A percentile compares a stretch with the other conserved stretches of the same genome.
Evolutionary conservation across 2,329 filamentous ascomycete species (phyloP).

Genomic region (Fonsecaea monophora): DNA sequence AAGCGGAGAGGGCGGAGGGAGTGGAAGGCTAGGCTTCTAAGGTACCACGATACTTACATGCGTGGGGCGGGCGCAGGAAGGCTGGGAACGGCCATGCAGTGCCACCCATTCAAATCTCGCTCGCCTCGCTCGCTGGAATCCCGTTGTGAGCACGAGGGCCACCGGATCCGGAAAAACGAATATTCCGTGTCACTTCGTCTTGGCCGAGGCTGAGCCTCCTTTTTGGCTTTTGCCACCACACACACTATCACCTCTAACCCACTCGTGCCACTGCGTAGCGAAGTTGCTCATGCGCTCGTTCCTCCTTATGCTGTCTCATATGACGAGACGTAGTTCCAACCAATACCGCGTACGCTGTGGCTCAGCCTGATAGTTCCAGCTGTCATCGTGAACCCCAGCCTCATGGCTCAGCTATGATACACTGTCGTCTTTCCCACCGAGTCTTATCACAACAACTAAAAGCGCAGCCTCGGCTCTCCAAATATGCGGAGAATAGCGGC

Average conservation of each 20-base stretch:
- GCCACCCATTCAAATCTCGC: not conserved
- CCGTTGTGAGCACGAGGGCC: not conserved
- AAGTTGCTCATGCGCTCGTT: not conserved
- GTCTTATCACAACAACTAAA: not conserved
- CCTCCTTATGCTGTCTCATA: not conserved
- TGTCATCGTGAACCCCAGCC: not conserved
- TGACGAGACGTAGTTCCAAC: not conserved
- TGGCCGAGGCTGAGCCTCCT: constrained; percentile 27
- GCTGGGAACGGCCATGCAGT: not conserved
- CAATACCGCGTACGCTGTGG: not conserved
- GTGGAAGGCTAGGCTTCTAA: not conserved
- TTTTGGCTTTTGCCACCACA: not conserved
- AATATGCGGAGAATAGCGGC: constrained; percentile 23
- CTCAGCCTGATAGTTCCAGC: not conserved
- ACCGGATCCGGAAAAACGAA: constrained; percentile 12
- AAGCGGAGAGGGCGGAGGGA: constrained; percentile 10
- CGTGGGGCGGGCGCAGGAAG: not conserved
- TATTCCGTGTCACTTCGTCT: constrained; percentile 15
- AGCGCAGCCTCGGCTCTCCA: constrained; percentile 26
- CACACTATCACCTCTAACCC: not conserved
- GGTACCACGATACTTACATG: not conserved
- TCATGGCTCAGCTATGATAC: not conserved
- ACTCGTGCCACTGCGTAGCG: not conserved
- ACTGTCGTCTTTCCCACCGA: not conserved
- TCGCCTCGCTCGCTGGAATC: constrained; percentile 1